Evolutionary conservation across 306 rosid genomes (phyloP), one percentile per base, ranked within the genome.

Genomic region (Ammopiptanthus mongolicus): DNA sequence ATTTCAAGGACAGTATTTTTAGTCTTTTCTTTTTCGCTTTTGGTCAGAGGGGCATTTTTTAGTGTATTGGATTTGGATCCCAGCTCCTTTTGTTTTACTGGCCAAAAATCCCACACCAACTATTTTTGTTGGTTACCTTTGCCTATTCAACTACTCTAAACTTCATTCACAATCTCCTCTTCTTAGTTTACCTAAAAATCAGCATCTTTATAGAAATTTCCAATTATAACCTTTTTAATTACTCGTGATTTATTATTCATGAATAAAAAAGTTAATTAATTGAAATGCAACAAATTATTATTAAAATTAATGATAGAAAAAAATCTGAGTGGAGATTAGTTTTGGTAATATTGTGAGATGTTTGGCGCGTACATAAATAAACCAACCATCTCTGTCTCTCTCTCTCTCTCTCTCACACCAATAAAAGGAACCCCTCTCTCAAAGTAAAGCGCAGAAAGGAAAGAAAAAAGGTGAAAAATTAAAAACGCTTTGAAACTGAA

Each of bases 301-400:
- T 25, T 25, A 25, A 1, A 0, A 25, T 25, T 25, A 0, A 67
- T 1, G 51, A 73, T 17, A 8, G 18, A 7, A 61, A 53, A 1
- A 8, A 48, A 41, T 13, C 3, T 1, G 42, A 1, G 7, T 41
- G 10, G 17, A 17, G 64, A 39, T 17, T 47, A 51, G 13, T 73
- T 58, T 9, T 13, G 69, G 77, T 47, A 83, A 67, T 59, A 46
- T 46, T 14, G 5, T 42, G 81, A 33, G 28, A 21, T 25, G 76
- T 87, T 87, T 87, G 96, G 92, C 89, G 85, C 80, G 87, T 87
- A 75, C 56, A 68, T 34, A 85, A 82, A 63, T 81, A 77, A 88
- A 46, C 75, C 69, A 84, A 81, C 79, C 67, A 75, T 58, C 55
- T n/a, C n/a, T n/a, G n/a, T n/a, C n/a, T n/a, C n/a, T n/a, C n/a